phyloP scores from a whole-genome alignment of 805 yeast genomes.

The Hanseniaspora clermontiae region DNA sequence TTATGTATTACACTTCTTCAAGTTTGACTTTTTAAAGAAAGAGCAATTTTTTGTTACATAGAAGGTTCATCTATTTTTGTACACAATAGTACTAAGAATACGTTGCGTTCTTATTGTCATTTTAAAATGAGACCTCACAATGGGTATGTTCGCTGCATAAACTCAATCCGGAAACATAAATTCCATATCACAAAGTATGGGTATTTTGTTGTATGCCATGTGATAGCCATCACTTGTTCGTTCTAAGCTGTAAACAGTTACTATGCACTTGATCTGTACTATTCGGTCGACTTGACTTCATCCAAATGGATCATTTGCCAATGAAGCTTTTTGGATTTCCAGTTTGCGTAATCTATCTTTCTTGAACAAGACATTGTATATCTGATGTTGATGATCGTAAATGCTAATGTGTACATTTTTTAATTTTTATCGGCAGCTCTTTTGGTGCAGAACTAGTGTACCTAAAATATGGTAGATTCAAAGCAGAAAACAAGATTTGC shows the following conservation, averaged over 20 bases:
- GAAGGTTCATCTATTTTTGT: too few species aligned
- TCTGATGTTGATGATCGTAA: too few species aligned
- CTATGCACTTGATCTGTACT: not conserved
- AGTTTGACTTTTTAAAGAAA: not conserved
- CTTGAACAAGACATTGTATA: not conserved
- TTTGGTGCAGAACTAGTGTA: too few species aligned
- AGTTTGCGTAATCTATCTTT: not conserved
- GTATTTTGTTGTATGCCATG: not conserved
- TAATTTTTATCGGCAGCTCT: too few species aligned
- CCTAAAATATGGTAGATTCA: too few species aligned
- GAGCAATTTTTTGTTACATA: not conserved
- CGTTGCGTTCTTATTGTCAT: not conserved
- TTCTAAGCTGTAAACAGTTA: not conserved
- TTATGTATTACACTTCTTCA: not conserved
- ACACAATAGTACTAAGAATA: too few species aligned
- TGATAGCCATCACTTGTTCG: not conserved
- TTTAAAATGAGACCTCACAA: not conserved
- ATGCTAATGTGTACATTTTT: too few species aligned
- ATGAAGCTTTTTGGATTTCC: not conserved
- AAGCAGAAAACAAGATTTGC: too few species aligned
- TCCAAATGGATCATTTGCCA: not conserved
- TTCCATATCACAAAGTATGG: not conserved
- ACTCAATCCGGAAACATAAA: not conserved
- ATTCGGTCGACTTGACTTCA: not conserved
- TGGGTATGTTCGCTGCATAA: conserved; percentile 2